Percentiles rank a stretch among this genome's conserved stretches.
Conservation (phyloP, 225 moss, liverwort and hornwort species). For the Takakia lepidozioides region DNA sequence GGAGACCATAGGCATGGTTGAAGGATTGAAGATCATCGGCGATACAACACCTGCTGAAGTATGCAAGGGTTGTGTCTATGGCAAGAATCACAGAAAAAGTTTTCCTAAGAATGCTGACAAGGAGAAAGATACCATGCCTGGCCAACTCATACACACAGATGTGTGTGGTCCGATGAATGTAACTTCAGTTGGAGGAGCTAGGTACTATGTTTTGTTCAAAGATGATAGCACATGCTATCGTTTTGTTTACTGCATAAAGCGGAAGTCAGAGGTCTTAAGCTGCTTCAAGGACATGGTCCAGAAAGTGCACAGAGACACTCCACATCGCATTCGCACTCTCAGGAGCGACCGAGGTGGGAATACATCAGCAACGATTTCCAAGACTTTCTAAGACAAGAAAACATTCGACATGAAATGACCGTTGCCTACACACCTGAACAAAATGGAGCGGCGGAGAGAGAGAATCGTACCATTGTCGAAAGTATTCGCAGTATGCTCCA, state of each 20-base stretch:
- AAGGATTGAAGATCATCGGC: not conserved
- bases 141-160: not conserved
- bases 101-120: not conserved
- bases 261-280: not conserved
- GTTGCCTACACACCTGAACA: too few species aligned
- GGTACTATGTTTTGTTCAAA: constrained; percentile 3
- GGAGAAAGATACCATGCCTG: not conserved
- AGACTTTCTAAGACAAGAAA: too few species aligned
- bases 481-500: too few species aligned
- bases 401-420: too few species aligned
- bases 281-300: not conserved
- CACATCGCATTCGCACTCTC: not conserved
- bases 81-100: not conserved
- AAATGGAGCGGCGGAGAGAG: too few species aligned
- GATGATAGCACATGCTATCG: not conserved
- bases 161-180: not conserved
- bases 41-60: too few species aligned
- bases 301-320: not conserved
- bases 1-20: not conserved
- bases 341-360: not conserved
- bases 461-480: too few species aligned
- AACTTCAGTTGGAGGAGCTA: not conserved
- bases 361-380: not conserved
- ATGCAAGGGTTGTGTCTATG: not conserved
- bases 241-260: not conserved